Conservation (phyloP, 768 basidiomycete genomes). For the Pilatotrama ljubarskyi region DNA sequence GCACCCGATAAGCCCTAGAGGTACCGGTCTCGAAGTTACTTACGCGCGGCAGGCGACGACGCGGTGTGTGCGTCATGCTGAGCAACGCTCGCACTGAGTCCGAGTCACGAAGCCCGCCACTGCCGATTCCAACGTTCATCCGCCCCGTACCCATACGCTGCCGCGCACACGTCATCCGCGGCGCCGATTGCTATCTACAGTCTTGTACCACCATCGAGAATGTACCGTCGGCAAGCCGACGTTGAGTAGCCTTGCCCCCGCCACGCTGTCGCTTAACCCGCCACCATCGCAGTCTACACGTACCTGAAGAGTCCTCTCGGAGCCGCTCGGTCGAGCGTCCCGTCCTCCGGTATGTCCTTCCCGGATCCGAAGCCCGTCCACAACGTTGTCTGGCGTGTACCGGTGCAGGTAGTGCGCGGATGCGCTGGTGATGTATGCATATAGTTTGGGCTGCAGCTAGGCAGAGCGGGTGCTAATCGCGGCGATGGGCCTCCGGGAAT, state of each 20-base stretch:
- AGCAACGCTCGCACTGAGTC: neutral
- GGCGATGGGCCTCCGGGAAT: neutral
- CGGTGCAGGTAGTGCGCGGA: neutral
- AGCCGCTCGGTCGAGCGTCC: too few species aligned
- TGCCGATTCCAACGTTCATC: neutral
- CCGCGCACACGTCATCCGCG: conserved; percentile 1
- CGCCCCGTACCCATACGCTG: neutral
- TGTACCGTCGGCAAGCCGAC: neutral
- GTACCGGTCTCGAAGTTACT: too few species aligned
- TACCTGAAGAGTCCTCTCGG: too few species aligned
- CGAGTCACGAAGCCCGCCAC: neutral
- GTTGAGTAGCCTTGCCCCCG: conserved; percentile 4
- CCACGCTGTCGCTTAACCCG: neutral
- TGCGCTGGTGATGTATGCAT: too few species aligned
- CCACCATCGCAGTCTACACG: too few species aligned
- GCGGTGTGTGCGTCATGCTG: neutral
- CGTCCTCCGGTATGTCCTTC: too few species aligned
- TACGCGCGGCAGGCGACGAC: neutral
- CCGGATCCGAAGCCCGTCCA: neutral
- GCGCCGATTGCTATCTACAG: neutral
- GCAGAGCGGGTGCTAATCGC: too few species aligned
- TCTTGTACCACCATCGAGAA: neutral
- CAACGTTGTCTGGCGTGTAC: neutral
- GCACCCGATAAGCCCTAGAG: neutral
- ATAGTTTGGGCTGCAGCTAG: too few species aligned